Conservation (phyloP, 2,329 filamentous ascomycete genomes). For the Cladosporium sp. region DNA sequence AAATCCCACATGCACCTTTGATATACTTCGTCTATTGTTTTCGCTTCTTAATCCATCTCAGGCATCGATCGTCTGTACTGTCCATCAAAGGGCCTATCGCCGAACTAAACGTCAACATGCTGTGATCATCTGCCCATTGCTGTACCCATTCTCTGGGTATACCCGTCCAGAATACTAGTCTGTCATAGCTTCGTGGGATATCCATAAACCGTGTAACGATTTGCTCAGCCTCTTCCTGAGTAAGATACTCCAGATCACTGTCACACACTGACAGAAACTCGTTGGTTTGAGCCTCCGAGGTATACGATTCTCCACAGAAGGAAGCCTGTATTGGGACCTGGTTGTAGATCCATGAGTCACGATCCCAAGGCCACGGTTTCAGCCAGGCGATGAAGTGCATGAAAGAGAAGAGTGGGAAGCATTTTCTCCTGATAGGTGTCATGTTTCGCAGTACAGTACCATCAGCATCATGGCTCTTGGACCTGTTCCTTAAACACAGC, state of each 20-base stretch:
- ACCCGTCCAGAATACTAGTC: constrained; percentile 1
- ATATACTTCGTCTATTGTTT: background rate
- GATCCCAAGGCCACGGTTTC: constrained; percentile 2
- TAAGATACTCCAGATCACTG: constrained; percentile 1
- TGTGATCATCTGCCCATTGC: constrained; percentile 5
- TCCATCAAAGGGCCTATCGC: constrained; percentile 5
- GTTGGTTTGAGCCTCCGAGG: background rate
- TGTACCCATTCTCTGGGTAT: constrained; percentile 5
- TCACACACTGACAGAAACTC: background rate
- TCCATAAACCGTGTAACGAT: background rate
- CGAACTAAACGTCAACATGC: constrained; percentile 1
- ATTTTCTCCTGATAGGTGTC: background rate
- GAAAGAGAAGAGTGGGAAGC: constrained; percentile 2
- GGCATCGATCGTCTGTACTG: background rate
- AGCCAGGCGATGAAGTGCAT: constrained; percentile 4
- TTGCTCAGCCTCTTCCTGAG: background rate
- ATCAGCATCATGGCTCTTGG: background rate
- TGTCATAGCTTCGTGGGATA: constrained; percentile 2
- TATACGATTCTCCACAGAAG: background rate
- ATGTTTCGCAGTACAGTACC: background rate
- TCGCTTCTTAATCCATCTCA: background rate
- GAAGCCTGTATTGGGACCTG: background rate
- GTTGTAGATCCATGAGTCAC: background rate
- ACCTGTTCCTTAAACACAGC: background rate
- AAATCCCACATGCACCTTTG: constrained; percentile 2